Base-by-base conservation (phyloP, 371 early-diverging fungal species). In the Mucor indicus region DNA sequence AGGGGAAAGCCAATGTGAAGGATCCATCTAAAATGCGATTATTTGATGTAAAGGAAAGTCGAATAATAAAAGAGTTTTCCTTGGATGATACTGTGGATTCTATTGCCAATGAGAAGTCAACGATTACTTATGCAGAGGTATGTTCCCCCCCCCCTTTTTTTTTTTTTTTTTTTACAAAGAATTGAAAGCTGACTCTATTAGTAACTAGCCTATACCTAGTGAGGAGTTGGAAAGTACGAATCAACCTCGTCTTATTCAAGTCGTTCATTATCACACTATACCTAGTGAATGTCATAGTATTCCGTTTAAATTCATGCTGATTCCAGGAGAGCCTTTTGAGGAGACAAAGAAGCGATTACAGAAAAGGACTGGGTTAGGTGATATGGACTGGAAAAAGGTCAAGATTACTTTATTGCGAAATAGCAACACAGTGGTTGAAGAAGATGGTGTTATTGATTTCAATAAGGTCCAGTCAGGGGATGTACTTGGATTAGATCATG, bases 341-440 rank as follows among this genome's bases (percentile, higher is more conserved):
- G 79, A 78, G 1, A 86, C 87, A 17, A 90, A 86, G 74, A 62
- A 72, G 49, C 70, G 94, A 24, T 62, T 96, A 30, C 83, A 80
- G 40, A 67, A 66, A 47, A 72, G 87, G 30, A 68, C 88, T 8
- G 92, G 91, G 0, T 74, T 90, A 67, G 76, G 68, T 46, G 92
- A 93, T 39, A 94, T 91, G 75, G 96, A 94, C 21, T 87, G 90
- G 67, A 74, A 75, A 21, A 91, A 90, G 57, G 77, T 89, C 46
- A 90, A 86, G 55, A 69, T 84, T 40, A 67, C 72, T 4, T 46
- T 80, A 22, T 56, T 85, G 2, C 46, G 48, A 41, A 55, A 55
- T 32, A n/a, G 54, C 8, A 36, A 23, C 33, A 63, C 57, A 12
- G 58, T 62, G 0, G 59, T 81, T 44, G n/a, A n/a, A n/a, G 49